Conservation (phyloP, 441 rosid species). For the Dalechampia spathulata region DNA sequence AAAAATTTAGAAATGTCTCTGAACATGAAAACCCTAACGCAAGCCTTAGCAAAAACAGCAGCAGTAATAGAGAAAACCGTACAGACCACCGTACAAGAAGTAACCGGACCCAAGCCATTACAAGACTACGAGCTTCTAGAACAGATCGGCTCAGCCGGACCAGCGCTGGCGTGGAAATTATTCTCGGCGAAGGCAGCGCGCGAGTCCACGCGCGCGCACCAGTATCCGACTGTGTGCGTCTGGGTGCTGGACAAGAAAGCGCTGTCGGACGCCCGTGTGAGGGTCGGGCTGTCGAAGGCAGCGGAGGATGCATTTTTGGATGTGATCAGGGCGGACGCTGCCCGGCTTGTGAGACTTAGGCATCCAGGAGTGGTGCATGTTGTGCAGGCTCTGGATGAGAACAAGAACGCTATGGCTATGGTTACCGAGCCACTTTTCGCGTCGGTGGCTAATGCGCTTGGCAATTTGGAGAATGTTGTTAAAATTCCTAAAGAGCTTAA, state of each 20-base stretch:
- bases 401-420: conserved; percentile 91
- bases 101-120: conserved; percentile 82
- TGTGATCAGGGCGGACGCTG: conserved; percentile 71
- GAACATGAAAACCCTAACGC: conserved; percentile 83
- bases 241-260: conserved; percentile 88
- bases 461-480: conserved; percentile 59
- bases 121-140: conserved; percentile 80
- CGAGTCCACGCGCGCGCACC: conserved; percentile 64
- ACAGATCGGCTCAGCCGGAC: conserved; percentile 97
- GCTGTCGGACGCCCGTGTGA: conserved; percentile 63
- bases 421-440: conserved; percentile 89
- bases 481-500: conserved; percentile 77
- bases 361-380: conserved; percentile 97
- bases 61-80: conserved; percentile 93
- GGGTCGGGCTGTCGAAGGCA: conserved; percentile 66
- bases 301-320: conserved; percentile 79
- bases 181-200: conserved; percentile 69
- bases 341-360: conserved; percentile 67
- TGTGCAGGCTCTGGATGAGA: conserved; percentile 91
- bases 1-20: conserved; percentile 42
- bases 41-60: conserved; percentile 87
- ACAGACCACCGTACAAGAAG: conserved; percentile 93
- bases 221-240: conserved; percentile 81
- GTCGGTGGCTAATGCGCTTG: conserved; percentile 79
- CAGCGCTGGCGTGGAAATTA: conserved; percentile 83